Conservation (phyloP, 1,284 basidiomycete genomes). For the Fistulinella staudtii region DNA sequence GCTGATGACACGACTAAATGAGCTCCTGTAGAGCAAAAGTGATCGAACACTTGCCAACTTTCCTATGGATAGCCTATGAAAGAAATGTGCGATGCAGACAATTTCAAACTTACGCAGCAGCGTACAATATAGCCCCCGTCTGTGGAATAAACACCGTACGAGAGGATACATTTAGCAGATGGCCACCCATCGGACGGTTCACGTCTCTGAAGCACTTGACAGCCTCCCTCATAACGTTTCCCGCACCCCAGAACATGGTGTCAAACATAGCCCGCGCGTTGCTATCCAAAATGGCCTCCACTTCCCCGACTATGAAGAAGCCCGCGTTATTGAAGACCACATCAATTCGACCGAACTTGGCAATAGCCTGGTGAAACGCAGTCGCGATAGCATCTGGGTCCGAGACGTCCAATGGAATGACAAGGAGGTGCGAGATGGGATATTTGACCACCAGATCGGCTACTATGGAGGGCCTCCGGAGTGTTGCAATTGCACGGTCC, state of each 20-base stretch:
- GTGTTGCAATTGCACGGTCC: conserved; percentile 31
- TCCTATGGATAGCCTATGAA: conserved; percentile 11
- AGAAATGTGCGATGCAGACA: not conserved
- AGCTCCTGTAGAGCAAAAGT: not conserved
- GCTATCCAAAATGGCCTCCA: conserved; percentile 28
- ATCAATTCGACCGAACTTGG: conserved; percentile 28
- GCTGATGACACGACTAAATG: conserved; percentile 13
- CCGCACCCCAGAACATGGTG: conserved; percentile 33
- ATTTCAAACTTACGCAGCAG: conserved; percentile 21
- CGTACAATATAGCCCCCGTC: conserved; percentile 19
- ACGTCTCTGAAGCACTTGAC: conserved; percentile 26
- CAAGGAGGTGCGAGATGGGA: conserved; percentile 19
- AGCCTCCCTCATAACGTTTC: conserved; percentile 28
- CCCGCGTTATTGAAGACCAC: conserved; percentile 38
- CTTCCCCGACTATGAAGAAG: conserved; percentile 23
- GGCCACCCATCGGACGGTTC: conserved; percentile 25
- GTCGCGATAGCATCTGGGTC: conserved; percentile 15
- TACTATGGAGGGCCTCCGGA: conserved; percentile 27
- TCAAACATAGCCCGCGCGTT: conserved; percentile 30
- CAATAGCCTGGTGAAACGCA: conserved; percentile 25
- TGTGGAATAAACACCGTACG: conserved; percentile 25
- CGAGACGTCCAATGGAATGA: conserved; percentile 29
- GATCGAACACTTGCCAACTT: conserved; percentile 18
- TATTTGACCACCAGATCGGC: conserved; percentile 23
- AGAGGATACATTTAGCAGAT: conserved; percentile 26